Conservation (phyloP, 31 red algal genomes). For the Endocladia muricata region DNA sequence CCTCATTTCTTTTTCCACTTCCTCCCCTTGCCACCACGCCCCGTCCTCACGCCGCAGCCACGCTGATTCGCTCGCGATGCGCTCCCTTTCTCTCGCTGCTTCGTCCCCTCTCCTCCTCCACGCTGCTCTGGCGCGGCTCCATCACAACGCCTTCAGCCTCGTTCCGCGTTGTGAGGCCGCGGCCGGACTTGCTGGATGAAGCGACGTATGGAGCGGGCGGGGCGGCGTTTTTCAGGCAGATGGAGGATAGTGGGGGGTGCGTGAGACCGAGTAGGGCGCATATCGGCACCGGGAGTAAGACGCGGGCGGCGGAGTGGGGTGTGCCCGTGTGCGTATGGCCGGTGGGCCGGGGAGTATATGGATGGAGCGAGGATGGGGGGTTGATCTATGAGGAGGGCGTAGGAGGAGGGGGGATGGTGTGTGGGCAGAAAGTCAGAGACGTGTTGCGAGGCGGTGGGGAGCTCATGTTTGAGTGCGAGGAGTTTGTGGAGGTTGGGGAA, state of each 20-base stretch:
- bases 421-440: conserved; percentile 2
- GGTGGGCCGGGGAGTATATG: conserved; percentile 3
- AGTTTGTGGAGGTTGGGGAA: conserved; percentile 21
- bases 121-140: neutral
- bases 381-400: conserved; percentile 23
- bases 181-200: neutral
- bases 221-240: neutral
- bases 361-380: neutral
- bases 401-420: neutral
- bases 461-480: conserved; percentile 29
- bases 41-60: neutral
- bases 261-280: conserved; percentile 15
- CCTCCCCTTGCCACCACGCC: neutral
- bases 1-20: neutral
- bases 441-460: conserved; percentile 22
- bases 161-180: neutral
- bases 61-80: neutral
- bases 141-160: neutral
- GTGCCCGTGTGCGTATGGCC: conserved; percentile 33
- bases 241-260: neutral
- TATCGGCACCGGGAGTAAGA: conserved; percentile 30
- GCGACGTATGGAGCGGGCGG: neutral
- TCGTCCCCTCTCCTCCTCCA: neutral
- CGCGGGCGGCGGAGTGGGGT: conserved; percentile 33
- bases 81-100: neutral